A percentile compares a stretch with the other conserved stretches of the same genome.
These are phyloP conservation scores for Lindgomyces ingoldianus DNA, from an alignment of 495 filamentous ascomycete genomes.

Conservation along the genomic window DNA sequence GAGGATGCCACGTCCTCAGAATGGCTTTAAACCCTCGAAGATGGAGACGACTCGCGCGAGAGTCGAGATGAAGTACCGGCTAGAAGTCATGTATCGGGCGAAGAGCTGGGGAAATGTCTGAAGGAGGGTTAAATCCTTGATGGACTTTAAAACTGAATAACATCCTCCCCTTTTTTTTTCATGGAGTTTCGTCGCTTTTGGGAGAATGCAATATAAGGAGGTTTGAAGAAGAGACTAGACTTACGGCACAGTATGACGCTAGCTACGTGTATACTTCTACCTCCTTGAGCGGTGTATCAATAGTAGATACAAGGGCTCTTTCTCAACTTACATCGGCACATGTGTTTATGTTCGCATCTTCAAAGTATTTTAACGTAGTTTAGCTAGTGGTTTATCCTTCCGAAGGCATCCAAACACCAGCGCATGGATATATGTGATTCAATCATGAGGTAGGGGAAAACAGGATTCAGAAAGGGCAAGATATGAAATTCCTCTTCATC, in stretches of 20 bases:
- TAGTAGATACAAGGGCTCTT: neutral
- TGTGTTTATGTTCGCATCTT: neutral
- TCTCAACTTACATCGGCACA: neutral
- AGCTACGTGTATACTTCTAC: neutral
- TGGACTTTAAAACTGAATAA: neutral
- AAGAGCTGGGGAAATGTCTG: neutral
- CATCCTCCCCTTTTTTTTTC: neutral
- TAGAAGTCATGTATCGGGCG: neutral
- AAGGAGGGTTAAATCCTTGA: neutral
- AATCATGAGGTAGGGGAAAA: neutral
- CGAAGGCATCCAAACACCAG: neutral
- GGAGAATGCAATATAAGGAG: neutral
- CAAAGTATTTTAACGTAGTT: neutral
- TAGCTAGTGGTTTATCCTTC: neutral
- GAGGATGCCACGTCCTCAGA: neutral
- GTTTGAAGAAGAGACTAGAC: neutral
- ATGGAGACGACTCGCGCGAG: neutral
- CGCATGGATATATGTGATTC: neutral
- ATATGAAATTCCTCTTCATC: slow-evolving; percentile 7
- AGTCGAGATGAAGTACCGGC: neutral
- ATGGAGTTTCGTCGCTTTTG: neutral
- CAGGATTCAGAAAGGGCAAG: neutral
- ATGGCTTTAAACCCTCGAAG: neutral
- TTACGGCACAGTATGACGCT: neutral
- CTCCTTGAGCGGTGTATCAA: neutral